Percentiles rank a stretch among this genome's conserved stretches.
Evolutionary conservation across 805 yeast species (phyloP).

Genomic region (Ogataea chonburiensis): DNA sequence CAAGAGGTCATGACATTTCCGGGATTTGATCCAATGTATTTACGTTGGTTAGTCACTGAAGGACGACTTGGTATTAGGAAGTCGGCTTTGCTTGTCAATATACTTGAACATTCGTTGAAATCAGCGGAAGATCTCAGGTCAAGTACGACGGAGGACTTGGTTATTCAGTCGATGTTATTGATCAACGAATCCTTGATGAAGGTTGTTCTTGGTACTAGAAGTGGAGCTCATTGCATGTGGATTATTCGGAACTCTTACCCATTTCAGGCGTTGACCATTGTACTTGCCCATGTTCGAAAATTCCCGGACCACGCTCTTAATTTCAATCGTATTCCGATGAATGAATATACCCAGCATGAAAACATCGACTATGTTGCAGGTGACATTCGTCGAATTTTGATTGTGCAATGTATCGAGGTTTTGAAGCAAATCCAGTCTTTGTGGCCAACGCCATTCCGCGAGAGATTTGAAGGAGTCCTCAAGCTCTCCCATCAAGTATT

Average conservation of each 20-base stretch:
- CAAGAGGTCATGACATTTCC: slow-evolving; percentile 5
- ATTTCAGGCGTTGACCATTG: slow-evolving; percentile 26
- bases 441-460: slow-evolving; percentile 20
- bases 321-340: slow-evolving; percentile 10
- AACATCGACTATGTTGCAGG: slow-evolving; percentile 14
- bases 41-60: slow-evolving; percentile 20
- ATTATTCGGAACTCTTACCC: slow-evolving; percentile 25
- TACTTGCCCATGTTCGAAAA: slow-evolving; percentile 20
- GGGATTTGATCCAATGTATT: slow-evolving; percentile 5
- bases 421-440: slow-evolving; percentile 9
- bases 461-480: slow-evolving; percentile 20
- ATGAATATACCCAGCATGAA: slow-evolving; percentile 16
- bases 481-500: slow-evolving; percentile 7
- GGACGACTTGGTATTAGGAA: slow-evolving; percentile 22
- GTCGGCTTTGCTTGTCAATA: slow-evolving; percentile 20
- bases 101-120: slow-evolving; percentile 15
- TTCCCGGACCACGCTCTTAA: slow-evolving; percentile 15
- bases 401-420: slow-evolving; percentile 13
- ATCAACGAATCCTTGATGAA: slow-evolving; percentile 26
- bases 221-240: slow-evolving; percentile 19
- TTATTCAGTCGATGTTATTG: slow-evolving; percentile 23
- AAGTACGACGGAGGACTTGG: slow-evolving; percentile 16
- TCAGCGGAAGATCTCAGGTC: slow-evolving; percentile 1
- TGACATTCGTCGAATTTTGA: slow-evolving; percentile 19
- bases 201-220: slow-evolving; percentile 17